Percentiles rank a stretch among this genome's conserved stretches.
Evolutionary conservation across 495 filamentous ascomycete genomes (phyloP).

Genomic region (Hypomontagnella submonticulosa): DNA sequence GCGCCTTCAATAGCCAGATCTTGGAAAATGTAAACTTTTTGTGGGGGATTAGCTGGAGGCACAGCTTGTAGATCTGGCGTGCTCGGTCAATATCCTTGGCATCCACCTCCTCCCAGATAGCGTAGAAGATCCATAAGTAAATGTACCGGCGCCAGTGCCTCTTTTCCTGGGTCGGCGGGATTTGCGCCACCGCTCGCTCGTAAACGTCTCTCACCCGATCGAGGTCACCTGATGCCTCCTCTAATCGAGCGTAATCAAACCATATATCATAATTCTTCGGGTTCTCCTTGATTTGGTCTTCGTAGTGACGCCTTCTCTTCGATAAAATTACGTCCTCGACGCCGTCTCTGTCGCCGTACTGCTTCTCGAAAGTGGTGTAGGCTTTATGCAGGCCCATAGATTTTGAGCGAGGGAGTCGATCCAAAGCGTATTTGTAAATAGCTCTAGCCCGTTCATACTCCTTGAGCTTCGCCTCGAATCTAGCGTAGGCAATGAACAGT

Average conservation of each 20-base stretch:
- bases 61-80: constrained; percentile 89
- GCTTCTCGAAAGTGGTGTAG: constrained; percentile 98
- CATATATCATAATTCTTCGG: constrained; percentile 94
- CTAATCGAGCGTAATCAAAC: constrained; percentile 94
- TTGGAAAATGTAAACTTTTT: constrained; percentile 98
- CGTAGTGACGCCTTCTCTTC: constrained; percentile 94
- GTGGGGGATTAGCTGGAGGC: constrained; percentile 88
- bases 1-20: constrained; percentile 91
- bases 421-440: constrained; percentile 96
- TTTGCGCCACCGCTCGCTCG: constrained; percentile 94
- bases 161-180: constrained; percentile 96
- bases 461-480: constrained; percentile 92
- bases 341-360: constrained; percentile 92
- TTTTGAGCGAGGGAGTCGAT: constrained; percentile 88
- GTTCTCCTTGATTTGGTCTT: constrained; percentile 92
- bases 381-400: constrained; percentile 86
- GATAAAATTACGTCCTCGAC: constrained; percentile 95
- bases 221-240: constrained; percentile 82
- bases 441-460: constrained; percentile 95
- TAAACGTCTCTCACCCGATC: constrained; percentile 91
- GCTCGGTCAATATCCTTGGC: constrained; percentile 82
- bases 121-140: constrained; percentile 98
- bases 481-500: constrained; percentile 90
- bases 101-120: constrained; percentile 91
- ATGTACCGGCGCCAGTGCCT: constrained; percentile 97